These are phyloP conservation scores for Hanseniaspora gamundiae DNA, from an alignment of 1,139 yeast genomes.

Conservation along the genomic window DNA sequence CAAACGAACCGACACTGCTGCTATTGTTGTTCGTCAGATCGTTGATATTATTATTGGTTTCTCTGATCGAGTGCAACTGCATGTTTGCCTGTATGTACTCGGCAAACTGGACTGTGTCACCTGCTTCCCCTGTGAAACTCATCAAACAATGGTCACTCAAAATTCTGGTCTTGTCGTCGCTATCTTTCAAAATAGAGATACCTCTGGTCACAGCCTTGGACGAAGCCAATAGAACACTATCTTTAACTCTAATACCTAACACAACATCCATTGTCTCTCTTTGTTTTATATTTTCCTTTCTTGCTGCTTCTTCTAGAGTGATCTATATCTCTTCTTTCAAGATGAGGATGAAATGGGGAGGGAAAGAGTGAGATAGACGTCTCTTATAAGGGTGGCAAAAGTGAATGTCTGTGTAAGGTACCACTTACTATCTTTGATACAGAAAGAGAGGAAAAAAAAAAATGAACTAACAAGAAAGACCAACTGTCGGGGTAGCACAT, in stretches of 20 bases:
- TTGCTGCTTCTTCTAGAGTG: neutral
- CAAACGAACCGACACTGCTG: slow-evolving; percentile 27
- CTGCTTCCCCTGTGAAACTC: slow-evolving; percentile 93
- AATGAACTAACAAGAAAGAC: too few relatives aligned
- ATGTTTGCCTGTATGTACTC: slow-evolving; percentile 89
- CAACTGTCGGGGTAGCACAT: too few relatives aligned
- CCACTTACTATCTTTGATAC: too few relatives aligned
- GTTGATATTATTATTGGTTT: slow-evolving; percentile 29
- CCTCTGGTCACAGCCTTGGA: slow-evolving; percentile 93
- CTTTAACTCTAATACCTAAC: slow-evolving; percentile 73
- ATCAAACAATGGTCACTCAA: slow-evolving; percentile 69
- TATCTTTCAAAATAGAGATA: slow-evolving; percentile 71
- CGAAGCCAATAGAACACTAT: slow-evolving; percentile 77
- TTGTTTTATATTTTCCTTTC: neutral
- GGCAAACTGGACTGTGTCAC: slow-evolving; percentile 95
- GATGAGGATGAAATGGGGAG: too few relatives aligned
- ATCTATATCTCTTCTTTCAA: neutral
- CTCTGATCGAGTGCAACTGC: slow-evolving; percentile 79
- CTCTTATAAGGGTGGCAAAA: too few relatives aligned
- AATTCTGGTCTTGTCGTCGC: slow-evolving; percentile 77
- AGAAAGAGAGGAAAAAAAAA: too few relatives aligned
- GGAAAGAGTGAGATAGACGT: neutral
- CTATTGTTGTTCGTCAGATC: neutral
- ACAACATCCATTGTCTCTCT: slow-evolving; percentile 61
- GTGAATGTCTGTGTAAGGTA: too few relatives aligned